Base-by-base conservation (phyloP, 2,329 filamentous ascomycete species). In the Sporothrix sp. region DNA sequence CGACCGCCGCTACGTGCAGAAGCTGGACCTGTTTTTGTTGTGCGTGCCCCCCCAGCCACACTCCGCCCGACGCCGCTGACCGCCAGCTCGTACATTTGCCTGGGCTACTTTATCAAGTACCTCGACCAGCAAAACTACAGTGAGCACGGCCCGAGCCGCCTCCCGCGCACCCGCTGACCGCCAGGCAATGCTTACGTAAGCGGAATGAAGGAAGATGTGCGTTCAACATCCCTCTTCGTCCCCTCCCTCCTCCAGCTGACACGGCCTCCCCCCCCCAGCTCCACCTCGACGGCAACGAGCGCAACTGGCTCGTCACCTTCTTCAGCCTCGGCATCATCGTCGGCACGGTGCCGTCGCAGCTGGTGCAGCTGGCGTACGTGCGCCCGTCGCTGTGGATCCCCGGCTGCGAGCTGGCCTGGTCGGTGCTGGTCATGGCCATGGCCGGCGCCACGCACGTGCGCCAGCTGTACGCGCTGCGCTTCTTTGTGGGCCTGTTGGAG, bases 301-400 rank as follows among this genome's bases (percentile, higher is more conserved):
- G 68, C 5, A 66, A 68, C 52, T 63, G 66, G 36, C 65, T 70
- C 48, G 60, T 14, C 42, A 64, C 52, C 40, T 65, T 13, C 54
- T 65, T 32, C 68, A 81, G 76, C 0, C 70, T 78, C 1, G 79
- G 66, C 16, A 71, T 71, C 43, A 65, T 72, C 11, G 58, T 82
- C 5, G 79, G 79, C 0, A 79, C 84, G 58, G 66, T 82, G 11
- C 78, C 78, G 0, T 76, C 73, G 39, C 81, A 81, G 57, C 63
- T 83, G 11, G 77, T 78, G 5, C 69, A 56, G 36, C 55, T 61
- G 9, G 50, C 55, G 16, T 55, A 38, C 13, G 38, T 62, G 1
- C 58, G 63, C 0, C 64, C 63, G 3, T 65, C 63, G 0, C 48
- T 61, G 10, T 61, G 60, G 48, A 62, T 65, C 6, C 64, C 64